Base-by-base conservation (phyloP, 1,284 basidiomycete species). In the Ganoderma multipileum region DNA sequence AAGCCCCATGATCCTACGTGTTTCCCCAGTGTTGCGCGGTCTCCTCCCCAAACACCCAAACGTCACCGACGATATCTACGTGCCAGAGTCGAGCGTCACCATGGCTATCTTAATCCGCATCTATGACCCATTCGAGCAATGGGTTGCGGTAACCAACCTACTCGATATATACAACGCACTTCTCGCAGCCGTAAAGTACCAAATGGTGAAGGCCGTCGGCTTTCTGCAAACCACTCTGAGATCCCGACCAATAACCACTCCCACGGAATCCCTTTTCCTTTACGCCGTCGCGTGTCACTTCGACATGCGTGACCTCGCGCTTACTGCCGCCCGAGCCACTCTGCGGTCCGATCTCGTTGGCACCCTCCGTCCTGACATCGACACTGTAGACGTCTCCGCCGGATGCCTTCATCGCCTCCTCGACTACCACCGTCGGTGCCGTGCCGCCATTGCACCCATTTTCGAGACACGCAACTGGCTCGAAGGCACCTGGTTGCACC, bases 141-240 rank as follows among this genome's bases (percentile, higher is more conserved):
- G n/a, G 16, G 26, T 55, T 30, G 54, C 20, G 9, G n/a, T 7
- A 3, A 60, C 47, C 23, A 62, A 68, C n/a, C 47, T 72, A 30
- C 72, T 65, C 20, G 76, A 76, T 20, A 65, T 77, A 26, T 68
- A 78, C 28, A 66, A 47, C 1, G 73, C 80, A 2, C 66, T 81
- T 18, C 72, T 71, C 36, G 80, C 78, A 0, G 80, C 79, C 6
- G 63, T 74, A 18, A 83, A 83, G 63, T 83, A 84, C 41, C 70
- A 74, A 20, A 82, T 83, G 79, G 77, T 79, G 60, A 23, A 60
- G 23, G 62, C 62, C 3, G 20, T 60, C 1, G 41, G 38, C 18
- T 42, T 62, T 26, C 63, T 68, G 2, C 67, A 60, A 12, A 41
- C n/a, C 16, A 42, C 50, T 2, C 20, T 68, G 23, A 50, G 26